These are phyloP conservation scores for Blastobotrys proliferans DNA, from an alignment of 1,139 yeast species.

Conservation along the genomic window DNA sequence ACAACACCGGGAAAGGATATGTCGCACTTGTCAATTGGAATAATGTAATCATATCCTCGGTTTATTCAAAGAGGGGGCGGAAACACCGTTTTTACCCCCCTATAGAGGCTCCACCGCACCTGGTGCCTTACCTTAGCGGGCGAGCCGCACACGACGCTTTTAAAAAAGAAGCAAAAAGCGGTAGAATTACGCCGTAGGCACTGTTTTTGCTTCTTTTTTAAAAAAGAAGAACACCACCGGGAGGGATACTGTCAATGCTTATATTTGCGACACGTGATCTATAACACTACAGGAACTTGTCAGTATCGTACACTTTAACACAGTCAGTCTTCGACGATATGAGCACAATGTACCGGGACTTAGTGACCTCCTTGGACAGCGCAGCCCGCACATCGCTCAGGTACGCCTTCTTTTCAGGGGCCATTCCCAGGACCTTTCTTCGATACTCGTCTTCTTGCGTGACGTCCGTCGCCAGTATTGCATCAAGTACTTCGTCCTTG, in stretches of 20 bases:
- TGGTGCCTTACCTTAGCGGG: too few relatives aligned
- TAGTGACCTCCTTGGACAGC: conserved; percentile 66
- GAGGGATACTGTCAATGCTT: too few relatives aligned
- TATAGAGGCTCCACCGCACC: too few relatives aligned
- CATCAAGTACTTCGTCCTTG: conserved; percentile 78
- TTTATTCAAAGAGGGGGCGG: too few relatives aligned
- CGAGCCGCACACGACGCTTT: not conserved
- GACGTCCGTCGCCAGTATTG: conserved; percentile 72
- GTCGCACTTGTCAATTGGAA: too few relatives aligned
- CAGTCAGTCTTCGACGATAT: conserved; percentile 72
- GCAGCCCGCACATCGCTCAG: conserved; percentile 67
- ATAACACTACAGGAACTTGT: conserved; percentile 3
- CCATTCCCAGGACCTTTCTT: conserved; percentile 71
- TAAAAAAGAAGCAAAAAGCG: not conserved
- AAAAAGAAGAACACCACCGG: not conserved
- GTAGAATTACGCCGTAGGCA: not conserved
- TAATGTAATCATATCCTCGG: too few relatives aligned
- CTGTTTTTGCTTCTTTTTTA: not conserved
- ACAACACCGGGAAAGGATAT: too few relatives aligned
- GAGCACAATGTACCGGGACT: conserved; percentile 67
- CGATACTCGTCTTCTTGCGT: conserved; percentile 83
- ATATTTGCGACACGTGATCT: too few relatives aligned
- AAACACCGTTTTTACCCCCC: too few relatives aligned
- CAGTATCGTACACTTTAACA: conserved; percentile 58
- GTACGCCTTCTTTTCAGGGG: conserved; percentile 71